Evolutionary conservation across 2,329 filamentous ascomycete species (phyloP).

Genomic region (Aspergillus felis): DNA sequence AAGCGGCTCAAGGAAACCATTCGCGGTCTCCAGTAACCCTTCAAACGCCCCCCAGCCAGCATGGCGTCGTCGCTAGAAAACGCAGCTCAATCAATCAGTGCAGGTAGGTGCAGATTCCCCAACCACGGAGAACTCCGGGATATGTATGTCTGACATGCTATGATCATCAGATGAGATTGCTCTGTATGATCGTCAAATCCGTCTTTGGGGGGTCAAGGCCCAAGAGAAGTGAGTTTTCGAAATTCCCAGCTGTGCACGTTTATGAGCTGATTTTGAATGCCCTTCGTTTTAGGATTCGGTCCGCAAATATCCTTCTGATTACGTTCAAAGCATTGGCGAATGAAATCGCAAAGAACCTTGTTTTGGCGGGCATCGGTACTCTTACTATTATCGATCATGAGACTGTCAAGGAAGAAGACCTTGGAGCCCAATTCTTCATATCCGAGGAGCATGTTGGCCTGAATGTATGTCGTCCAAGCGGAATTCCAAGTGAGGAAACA

Average conservation of each 20-base stretch:
- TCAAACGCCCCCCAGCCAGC: not conserved
- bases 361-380: conserved; percentile 85
- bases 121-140: not conserved
- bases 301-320: conserved; percentile 83
- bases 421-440: conserved; percentile 81
- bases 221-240: conserved; percentile 64
- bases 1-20: not conserved
- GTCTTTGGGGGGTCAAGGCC: conserved; percentile 93
- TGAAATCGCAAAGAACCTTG: conserved; percentile 95
- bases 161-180: conserved; percentile 76
- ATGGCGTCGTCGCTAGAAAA: conserved; percentile 24
- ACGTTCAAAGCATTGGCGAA: conserved; percentile 83
- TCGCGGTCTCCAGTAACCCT: not conserved
- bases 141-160: conserved; percentile 3
- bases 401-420: conserved; percentile 69
- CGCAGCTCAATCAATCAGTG: conserved; percentile 27
- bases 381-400: conserved; percentile 83
- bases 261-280: not conserved
- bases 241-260: not conserved
- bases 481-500: conserved; percentile 9
- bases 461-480: conserved; percentile 50
- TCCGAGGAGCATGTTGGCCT: conserved; percentile 68
- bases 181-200: conserved; percentile 94
- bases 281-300: conserved; percentile 63
- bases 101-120: conserved; percentile 21